Conservation (phyloP, 169 alveolate genomes). For the Amoebophrya sp. region DNA sequence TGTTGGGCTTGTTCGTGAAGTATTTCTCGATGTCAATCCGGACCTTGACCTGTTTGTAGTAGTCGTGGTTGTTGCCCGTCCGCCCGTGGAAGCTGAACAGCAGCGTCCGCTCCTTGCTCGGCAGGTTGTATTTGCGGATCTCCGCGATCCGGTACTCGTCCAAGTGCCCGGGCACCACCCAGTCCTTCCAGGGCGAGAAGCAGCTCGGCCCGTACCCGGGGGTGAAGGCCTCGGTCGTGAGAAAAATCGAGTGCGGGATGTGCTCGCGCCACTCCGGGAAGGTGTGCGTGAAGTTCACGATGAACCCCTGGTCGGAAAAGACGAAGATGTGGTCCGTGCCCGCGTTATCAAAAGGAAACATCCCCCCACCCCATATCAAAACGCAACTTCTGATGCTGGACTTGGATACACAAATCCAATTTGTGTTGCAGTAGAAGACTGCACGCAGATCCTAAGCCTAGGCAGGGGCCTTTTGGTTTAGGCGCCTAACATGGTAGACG, state of each 20-base stretch:
- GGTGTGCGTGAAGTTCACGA: conserved; percentile 49
- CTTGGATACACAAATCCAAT: too few relatives aligned
- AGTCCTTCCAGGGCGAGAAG: conserved; percentile 47
- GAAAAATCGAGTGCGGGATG: conserved; percentile 42
- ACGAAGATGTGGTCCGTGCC: conserved; percentile 47
- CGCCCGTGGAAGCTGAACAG: conserved; percentile 22
- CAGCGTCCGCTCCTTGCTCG: background rate
- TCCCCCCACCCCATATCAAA: too few relatives aligned
- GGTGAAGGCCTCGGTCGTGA: conserved; percentile 40
- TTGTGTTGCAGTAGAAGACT: too few relatives aligned
- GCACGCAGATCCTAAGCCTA: too few relatives aligned
- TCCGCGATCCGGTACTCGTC: background rate
- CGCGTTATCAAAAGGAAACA: too few relatives aligned
- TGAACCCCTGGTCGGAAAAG: conserved; percentile 43
- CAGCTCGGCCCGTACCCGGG: conserved; percentile 47
- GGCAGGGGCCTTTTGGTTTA: too few relatives aligned
- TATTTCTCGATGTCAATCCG: background rate
- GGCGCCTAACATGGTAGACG: too few relatives aligned
- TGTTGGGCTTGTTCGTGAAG: background rate
- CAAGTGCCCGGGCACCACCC: background rate
- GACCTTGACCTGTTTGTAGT: background rate
- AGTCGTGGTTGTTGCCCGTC: background rate
- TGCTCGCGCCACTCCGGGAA: conserved; percentile 45
- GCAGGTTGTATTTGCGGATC: background rate
- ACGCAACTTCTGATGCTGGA: too few relatives aligned